A percentile compares a stretch with the other conserved stretches of the same genome.
phyloP scores from a whole-genome alignment of 352 stramenopile genomes.

The Globisporangium paroecandrum region DNA sequence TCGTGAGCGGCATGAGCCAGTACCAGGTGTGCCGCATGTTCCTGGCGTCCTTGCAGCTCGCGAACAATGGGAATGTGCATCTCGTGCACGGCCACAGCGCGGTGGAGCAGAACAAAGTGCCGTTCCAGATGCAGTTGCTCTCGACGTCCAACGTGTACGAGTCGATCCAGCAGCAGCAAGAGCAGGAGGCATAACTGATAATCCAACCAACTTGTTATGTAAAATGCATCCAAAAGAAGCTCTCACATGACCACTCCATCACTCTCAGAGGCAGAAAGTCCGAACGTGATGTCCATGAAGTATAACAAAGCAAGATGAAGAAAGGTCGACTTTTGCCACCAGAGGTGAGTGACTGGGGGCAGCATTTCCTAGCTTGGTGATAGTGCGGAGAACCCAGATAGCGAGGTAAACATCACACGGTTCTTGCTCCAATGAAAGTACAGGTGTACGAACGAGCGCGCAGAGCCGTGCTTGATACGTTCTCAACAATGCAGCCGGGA shows the following conservation, averaged over 20 bases:
- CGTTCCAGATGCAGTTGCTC: slow-evolving; percentile 71
- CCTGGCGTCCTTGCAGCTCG: slow-evolving; percentile 88
- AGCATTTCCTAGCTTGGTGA: no score
- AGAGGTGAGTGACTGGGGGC: no score
- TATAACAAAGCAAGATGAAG: no score
- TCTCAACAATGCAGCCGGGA: no score
- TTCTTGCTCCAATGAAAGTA: no score
- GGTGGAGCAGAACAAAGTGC: slow-evolving; percentile 47
- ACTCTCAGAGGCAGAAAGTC: background rate
- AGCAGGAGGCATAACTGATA: slow-evolving; percentile 4
- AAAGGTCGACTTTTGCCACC: no score
- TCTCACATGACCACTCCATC: background rate
- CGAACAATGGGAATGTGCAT: slow-evolving; percentile 87
- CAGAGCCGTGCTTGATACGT: no score
- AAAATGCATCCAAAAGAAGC: background rate
- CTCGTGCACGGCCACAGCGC: slow-evolving; percentile 70
- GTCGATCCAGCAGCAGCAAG: slow-evolving; percentile 31
- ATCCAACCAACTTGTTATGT: background rate
- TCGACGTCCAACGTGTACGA: slow-evolving; percentile 60
- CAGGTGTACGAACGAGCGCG: no score
- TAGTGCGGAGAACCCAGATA: no score
- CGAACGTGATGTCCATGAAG: no score
- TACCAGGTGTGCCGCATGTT: slow-evolving; percentile 90
- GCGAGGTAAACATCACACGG: no score
- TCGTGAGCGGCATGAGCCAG: slow-evolving; percentile 51